Evolutionary conservation across 2,329 filamentous ascomycete genomes (phyloP).

Genomic region (Thielaviopsis ethacetica): DNA sequence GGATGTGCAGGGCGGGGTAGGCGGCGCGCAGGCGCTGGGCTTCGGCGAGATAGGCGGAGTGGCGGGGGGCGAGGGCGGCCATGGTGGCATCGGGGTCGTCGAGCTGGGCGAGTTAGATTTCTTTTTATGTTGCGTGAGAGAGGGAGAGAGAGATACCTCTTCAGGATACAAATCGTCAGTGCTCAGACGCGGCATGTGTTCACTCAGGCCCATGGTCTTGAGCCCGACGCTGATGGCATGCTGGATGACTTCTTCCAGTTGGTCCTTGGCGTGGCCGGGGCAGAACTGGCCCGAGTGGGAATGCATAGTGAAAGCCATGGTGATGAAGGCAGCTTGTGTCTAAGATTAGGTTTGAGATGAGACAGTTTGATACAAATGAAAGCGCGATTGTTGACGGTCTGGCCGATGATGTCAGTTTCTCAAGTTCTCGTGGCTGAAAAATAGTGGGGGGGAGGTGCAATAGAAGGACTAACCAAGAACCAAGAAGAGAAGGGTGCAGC

Average conservation of each 20-base stretch:
- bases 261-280: slow-evolving; percentile 69
- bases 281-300: slow-evolving; percentile 98
- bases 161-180: slow-evolving; percentile 76
- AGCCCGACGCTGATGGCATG: slow-evolving; percentile 65
- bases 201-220: slow-evolving; percentile 72
- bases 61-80: slow-evolving; percentile 34
- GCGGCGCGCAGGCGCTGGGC: slow-evolving; percentile 53
- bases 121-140: neutral
- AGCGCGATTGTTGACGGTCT: no score
- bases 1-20: slow-evolving; percentile 59
- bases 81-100: slow-evolving; percentile 32
- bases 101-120: slow-evolving; percentile 22
- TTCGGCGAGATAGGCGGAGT: slow-evolving; percentile 59
- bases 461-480: no score
- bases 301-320: slow-evolving; percentile 94
- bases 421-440: no score
- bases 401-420: no score
- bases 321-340: slow-evolving; percentile 5
- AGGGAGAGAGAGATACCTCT: slow-evolving; percentile 38
- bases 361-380: no score
- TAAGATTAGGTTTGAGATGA: neutral
- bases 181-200: slow-evolving; percentile 78
- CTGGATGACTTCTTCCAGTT: slow-evolving; percentile 68
- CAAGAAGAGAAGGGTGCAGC: no score
- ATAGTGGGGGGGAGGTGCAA: no score